Conservation (phyloP, 139 green algal species). For the Auxenochlorella protothecoides region DNA sequence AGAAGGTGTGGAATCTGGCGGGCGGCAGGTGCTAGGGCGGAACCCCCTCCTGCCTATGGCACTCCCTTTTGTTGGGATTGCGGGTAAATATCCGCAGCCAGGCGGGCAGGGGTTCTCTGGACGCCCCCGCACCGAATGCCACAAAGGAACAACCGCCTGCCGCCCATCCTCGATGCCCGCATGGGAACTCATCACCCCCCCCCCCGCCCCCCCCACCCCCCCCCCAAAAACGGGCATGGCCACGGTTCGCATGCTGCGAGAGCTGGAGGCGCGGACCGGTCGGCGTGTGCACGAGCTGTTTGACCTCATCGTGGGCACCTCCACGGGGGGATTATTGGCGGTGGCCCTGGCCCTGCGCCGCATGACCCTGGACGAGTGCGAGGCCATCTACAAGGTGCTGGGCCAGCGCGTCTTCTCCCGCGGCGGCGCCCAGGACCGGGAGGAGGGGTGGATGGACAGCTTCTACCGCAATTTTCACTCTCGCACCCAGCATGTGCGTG, state of each 20-base stretch:
- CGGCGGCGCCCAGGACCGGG: constrained; percentile 16
- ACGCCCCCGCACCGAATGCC: too few relatives aligned
- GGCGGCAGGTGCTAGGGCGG: too few relatives aligned
- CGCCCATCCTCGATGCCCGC: too few relatives aligned
- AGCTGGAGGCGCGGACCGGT: constrained; percentile 57
- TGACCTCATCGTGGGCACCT: constrained; percentile 80
- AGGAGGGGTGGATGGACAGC: constrained; percentile 41
- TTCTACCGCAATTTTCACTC: constrained; percentile 37
- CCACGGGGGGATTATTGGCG: constrained; percentile 80
- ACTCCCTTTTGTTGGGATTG: background rate
- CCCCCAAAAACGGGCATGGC: constrained; percentile 60
- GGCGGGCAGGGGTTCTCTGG: too few relatives aligned
- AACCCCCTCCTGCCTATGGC: background rate
- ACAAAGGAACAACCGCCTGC: too few relatives aligned
- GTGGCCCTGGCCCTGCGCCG: constrained; percentile 59
- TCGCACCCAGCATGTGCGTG: constrained; percentile 28
- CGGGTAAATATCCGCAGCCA: background rate
- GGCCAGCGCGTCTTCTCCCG: constrained; percentile 50
- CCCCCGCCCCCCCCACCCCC: too few relatives aligned
- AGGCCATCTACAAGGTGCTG: constrained; percentile 75
- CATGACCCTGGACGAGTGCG: constrained; percentile 65
- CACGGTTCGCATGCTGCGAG: constrained; percentile 59
- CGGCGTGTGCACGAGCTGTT: constrained; percentile 69
- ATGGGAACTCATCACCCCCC: too few relatives aligned
- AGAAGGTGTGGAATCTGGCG: too few relatives aligned